Evolutionary conservation across 441 rosid species (phyloP).

Genomic region (Croton laevigatus): DNA sequence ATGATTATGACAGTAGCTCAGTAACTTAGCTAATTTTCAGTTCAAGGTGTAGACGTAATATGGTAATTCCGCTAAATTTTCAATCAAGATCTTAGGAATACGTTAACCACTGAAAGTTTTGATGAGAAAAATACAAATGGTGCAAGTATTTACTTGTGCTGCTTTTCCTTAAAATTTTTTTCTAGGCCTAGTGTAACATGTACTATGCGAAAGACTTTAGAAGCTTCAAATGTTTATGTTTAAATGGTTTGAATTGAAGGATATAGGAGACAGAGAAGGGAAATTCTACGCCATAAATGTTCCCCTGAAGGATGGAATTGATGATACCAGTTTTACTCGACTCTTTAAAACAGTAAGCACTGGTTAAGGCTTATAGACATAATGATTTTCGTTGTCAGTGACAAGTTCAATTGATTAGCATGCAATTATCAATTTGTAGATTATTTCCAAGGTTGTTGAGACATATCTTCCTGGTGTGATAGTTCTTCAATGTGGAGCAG

Average conservation of each 20-base stretch:
- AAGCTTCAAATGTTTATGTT: background rate
- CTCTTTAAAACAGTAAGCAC: conserved; percentile 85
- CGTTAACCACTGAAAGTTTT: background rate
- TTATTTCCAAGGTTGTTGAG: conserved; percentile 90
- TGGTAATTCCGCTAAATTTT: background rate
- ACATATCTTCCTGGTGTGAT: conserved; percentile 87
- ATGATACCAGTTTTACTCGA: conserved; percentile 88
- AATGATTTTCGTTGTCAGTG: conserved; percentile 1
- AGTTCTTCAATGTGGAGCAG: conserved; percentile 99
- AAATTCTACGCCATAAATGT: conserved; percentile 95
- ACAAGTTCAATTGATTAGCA: conserved; percentile 17
- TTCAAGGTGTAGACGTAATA: background rate
- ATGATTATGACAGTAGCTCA: conserved; percentile 7
- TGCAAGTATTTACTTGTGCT: background rate
- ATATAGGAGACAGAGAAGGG: conserved; percentile 95
- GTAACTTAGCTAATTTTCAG: background rate
- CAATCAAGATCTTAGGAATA: background rate
- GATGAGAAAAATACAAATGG: background rate
- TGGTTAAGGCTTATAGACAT: conserved; percentile 10
- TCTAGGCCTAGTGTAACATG: no score
- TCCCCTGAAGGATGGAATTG: conserved; percentile 96
- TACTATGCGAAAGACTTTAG: background rate
- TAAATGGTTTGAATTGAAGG: conserved; percentile 53
- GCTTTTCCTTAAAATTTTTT: background rate
- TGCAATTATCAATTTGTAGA: conserved; percentile 39